These are phyloP conservation scores for Boletus pseudopeckii DNA, from an alignment of 768 basidiomycete species.

Conservation along the genomic window DNA sequence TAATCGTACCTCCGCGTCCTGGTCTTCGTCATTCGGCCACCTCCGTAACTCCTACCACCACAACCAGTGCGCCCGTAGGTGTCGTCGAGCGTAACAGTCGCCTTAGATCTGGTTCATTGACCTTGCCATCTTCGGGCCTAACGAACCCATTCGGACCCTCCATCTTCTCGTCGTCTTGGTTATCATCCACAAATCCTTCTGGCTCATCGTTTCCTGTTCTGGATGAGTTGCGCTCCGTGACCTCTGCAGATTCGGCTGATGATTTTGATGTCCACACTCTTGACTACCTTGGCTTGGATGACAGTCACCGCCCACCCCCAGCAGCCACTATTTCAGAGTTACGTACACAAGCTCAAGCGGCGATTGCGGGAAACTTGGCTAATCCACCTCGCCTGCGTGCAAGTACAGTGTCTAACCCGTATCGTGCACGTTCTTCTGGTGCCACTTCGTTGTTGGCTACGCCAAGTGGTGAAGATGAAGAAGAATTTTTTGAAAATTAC, in stretches of 20 bases:
- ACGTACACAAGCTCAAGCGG: constrained; percentile 85
- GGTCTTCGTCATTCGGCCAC: constrained; percentile 72
- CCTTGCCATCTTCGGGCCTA: constrained; percentile 72
- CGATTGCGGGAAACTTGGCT: constrained; percentile 78
- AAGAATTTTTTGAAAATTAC: constrained; percentile 69
- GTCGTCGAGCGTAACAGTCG: constrained; percentile 70
- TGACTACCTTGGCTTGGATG: constrained; percentile 95
- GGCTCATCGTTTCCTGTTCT: constrained; percentile 60
- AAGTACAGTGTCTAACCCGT: constrained; percentile 92
- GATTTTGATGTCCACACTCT: constrained; percentile 92
- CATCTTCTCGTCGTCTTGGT: constrained; percentile 89
- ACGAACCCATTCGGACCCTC: constrained; percentile 84
- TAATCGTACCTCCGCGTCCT: constrained; percentile 54
- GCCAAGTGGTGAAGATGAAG: constrained; percentile 64
- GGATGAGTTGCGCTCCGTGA: constrained; percentile 79
- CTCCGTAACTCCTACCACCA: constrained; percentile 54
- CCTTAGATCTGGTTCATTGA: constrained; percentile 89
- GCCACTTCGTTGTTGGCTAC: constrained; percentile 61
- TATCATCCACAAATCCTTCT: constrained; percentile 57
- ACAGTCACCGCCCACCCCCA: constrained; percentile 64
- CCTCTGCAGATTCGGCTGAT: constrained; percentile 77
- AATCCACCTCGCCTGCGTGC: constrained; percentile 81
- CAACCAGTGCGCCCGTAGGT: constrained; percentile 34
- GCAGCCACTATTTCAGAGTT: constrained; percentile 88
- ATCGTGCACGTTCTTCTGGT: constrained; percentile 61